Evolutionary conservation across 2,329 filamentous ascomycete genomes (phyloP).

Genomic region (Pochonia chlamydosporia): DNA sequence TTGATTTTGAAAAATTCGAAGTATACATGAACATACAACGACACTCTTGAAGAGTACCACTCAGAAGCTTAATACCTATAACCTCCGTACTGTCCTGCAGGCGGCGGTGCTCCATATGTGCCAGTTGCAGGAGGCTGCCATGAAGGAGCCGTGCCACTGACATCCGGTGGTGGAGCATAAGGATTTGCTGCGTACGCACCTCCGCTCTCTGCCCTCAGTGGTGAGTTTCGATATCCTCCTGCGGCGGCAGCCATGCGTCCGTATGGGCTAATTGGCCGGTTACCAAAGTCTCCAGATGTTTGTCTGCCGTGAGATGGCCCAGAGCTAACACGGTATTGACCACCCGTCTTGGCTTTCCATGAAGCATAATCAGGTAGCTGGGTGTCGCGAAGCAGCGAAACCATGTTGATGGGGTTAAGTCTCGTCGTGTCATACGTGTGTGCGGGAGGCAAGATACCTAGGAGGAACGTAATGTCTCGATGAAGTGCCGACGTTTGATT

Average conservation of each 20-base stretch:
- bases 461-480: conserved; percentile 56
- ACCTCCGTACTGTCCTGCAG: conserved; percentile 29
- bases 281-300: conserved; percentile 36
- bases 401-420: conserved; percentile 66
- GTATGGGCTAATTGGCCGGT: conserved; percentile 44
- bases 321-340: conserved; percentile 27
- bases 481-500: conserved; percentile 65
- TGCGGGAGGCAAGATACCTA: conserved; percentile 70
- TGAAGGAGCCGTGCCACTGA: conserved; percentile 13
- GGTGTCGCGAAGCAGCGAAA: conserved; percentile 65
- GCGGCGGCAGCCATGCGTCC: conserved; percentile 33
- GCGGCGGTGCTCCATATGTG: conserved; percentile 23
- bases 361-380: conserved; percentile 56
- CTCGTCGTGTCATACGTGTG: conserved; percentile 65
- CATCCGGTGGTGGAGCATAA: conserved; percentile 23
- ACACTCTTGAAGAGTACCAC: no score
- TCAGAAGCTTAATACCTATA: conserved; percentile 26
- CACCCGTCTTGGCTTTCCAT: conserved; percentile 43
- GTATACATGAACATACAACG: background rate
- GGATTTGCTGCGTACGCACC: conserved; percentile 20
- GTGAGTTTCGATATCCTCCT: conserved; percentile 45
- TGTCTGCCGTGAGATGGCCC: conserved; percentile 34
- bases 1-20: background rate
- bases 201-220: conserved; percentile 40
- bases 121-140: conserved; percentile 23